Base-by-base conservation (phyloP, 2,329 filamentous ascomycete genomes). In the Colletotrichum limetticola region DNA sequence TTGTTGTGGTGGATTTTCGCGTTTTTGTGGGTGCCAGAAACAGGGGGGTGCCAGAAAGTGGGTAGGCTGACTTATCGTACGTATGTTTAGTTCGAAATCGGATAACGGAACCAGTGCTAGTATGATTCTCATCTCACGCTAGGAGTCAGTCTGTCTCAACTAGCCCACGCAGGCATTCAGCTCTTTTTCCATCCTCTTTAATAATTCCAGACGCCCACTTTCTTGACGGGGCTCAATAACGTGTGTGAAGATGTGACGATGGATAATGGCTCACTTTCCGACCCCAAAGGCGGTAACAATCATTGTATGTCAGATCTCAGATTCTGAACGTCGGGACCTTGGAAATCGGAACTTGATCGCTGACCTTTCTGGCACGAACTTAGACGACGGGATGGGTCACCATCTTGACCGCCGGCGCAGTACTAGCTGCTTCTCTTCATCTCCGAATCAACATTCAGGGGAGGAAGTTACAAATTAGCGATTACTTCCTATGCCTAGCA, bases 241-340 rank as follows among this genome's bases (percentile, higher is more conserved):
- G 16, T 56, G 19, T 61, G 16, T 24, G 22, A 61, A 30, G 28
- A 53, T 42, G 49, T 73, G 71, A 72, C 46, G 70, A 66, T 66
- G 56, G 61, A 73, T 71, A 35, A 73, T 73, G 71, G 71, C 67
- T 73, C 66, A 58, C 56, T 66, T 70, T 19, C 71, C 71, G 49
- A 64, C 71, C 49, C 71, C 71, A 49, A 73, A 73, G 71, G 71
- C 66, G 49, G 71, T 73, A 58, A 73, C 71, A 8, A 73, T 73
- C 60, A 73, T 73, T 66, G 71, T 73, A 46, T 11, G 71, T 71
- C 42, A 28, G 22, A 35, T 14, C 24, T 9, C 22, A 28, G n/a
- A 52, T 22, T 7, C 16, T 14, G 22, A 30, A 52, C 9, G 7
- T 32, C n/a, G 22, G 30, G 12, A 46, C 52, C 24, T 5, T 16